Evolutionary conservation across 2,329 filamentous ascomycete species (phyloP).

Genomic region (Penicillium sp.): DNA sequence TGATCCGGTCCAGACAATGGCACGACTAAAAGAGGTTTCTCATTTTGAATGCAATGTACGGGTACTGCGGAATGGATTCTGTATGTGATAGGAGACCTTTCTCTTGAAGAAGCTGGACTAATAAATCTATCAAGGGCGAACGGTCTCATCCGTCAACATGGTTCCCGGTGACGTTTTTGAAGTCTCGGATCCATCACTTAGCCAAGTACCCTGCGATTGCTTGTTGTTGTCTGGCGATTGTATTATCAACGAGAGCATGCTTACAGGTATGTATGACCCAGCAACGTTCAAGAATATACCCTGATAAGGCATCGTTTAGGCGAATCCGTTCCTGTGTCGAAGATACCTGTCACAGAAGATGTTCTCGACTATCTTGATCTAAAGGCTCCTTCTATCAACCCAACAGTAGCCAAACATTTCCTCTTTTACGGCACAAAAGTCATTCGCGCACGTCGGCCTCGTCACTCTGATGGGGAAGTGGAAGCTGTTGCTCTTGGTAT

Average conservation of each 20-base stretch:
- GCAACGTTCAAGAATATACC: not conserved
- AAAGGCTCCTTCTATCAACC: slow-evolving; percentile 73
- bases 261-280: slow-evolving; percentile 57
- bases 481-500: slow-evolving; percentile 79
- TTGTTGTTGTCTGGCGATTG: slow-evolving; percentile 88
- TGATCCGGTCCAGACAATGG: slow-evolving; percentile 65
- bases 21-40: slow-evolving; percentile 82
- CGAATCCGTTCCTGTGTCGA: slow-evolving; percentile 95
- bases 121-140: slow-evolving; percentile 60
- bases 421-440: slow-evolving; percentile 95
- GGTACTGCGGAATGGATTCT: slow-evolving; percentile 91
- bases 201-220: slow-evolving; percentile 88
- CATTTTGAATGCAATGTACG: slow-evolving; percentile 93
- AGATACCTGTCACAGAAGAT: slow-evolving; percentile 77
- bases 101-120: not conserved
- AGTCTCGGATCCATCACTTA: slow-evolving; percentile 85
- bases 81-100: slow-evolving; percentile 45
- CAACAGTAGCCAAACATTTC: slow-evolving; percentile 81
- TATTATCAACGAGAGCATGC: slow-evolving; percentile 99
- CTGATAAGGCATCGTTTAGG: slow-evolving; percentile 45
- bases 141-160: slow-evolving; percentile 78
- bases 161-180: slow-evolving; percentile 97
- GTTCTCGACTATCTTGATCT: slow-evolving; percentile 73
- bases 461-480: slow-evolving; percentile 75
- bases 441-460: slow-evolving; percentile 80